Base-by-base conservation (phyloP, 106 monocot genomes). In the Acanthochlamys bracteata region DNA sequence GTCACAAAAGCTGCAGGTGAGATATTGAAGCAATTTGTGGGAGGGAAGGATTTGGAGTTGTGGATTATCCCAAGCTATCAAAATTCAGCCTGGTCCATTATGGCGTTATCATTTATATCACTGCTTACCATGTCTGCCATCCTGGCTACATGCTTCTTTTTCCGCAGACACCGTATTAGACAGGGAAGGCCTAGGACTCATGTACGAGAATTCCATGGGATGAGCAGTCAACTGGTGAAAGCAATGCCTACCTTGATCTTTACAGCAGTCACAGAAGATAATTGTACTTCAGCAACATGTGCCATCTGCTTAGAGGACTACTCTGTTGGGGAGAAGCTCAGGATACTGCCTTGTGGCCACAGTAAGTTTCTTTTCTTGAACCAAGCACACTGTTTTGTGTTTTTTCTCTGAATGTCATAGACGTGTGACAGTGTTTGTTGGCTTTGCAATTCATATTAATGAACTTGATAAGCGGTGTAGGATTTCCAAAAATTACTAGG, bases 281-380 rank as follows among this genome's bases (percentile, higher is more conserved):
- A 95, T 62, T 86, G 82, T 27, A 95, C 90, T 22, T 86, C 86
- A 54, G 58, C 54, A 55, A 82, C 82, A 25, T 95, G 94, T 74
- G 94, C 90, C 10, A 90, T 95, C 42, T 95, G 94, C 71, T 74
- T 95, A 53, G 94, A 95, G 66, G 94, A 95, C 69, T 95, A 95
- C 59, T 63, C 3, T 20, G 66, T 83, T 27, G 94, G 94, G 24
- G 94, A 95, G 42, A 80, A 79, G 65, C 76, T 95, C 33, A 74
- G 90, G 61, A 42, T 95, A 53, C 79, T 95, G 64, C 94, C 94
- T 7, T 95, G 94, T 61, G 61, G 66, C 24, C 94, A 95, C 57
- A 95, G 94, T 95, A 96, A 57, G 96, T 77, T 14, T 60, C 40
- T 45, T 13, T 45, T 45, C 7, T 45, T 45, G 43, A 45, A 13